A percentile compares a stretch with the other conserved stretches of the same genome.
phyloP scores from a whole-genome alignment of 495 filamentous ascomycete species.

The Penicillium soppii region DNA sequence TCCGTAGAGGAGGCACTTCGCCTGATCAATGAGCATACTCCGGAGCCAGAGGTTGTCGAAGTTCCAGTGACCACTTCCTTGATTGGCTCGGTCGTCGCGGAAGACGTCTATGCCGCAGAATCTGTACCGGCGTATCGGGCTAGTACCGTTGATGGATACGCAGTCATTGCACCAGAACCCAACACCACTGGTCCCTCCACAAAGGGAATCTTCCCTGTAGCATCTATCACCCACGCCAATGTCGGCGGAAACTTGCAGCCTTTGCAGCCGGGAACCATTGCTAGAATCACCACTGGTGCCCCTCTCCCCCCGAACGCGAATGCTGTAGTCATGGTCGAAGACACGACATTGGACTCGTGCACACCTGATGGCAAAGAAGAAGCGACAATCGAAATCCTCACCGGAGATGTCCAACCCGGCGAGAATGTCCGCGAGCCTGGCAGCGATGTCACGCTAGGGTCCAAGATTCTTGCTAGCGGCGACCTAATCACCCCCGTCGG shows the following conservation, averaged over 20 bases:
- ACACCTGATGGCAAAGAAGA: constrained; percentile 85
- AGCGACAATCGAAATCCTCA: constrained; percentile 79
- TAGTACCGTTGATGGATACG: constrained; percentile 97
- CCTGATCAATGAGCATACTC: constrained; percentile 69
- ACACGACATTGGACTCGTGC: constrained; percentile 69
- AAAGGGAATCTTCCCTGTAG: constrained; percentile 81
- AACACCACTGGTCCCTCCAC: constrained; percentile 55
- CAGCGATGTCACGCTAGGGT: constrained; percentile 73
- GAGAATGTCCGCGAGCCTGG: constrained; percentile 93
- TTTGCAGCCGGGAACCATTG: constrained; percentile 71
- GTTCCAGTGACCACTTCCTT: constrained; percentile 59
- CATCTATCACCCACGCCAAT: constrained; percentile 80
- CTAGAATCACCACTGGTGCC: constrained; percentile 91
- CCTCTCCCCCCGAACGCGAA: constrained; percentile 86
- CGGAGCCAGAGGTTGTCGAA: constrained; percentile 52
- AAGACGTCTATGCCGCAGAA: constrained; percentile 76
- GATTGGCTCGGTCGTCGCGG: constrained; percentile 75
- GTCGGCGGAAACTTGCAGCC: constrained; percentile 56
- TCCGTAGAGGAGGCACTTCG: constrained; percentile 76
- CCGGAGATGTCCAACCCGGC: constrained; percentile 66
- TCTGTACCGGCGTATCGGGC: constrained; percentile 89
- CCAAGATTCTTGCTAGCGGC: constrained; percentile 69
- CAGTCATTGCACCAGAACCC: constrained; percentile 53
- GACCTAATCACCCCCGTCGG: constrained; percentile 79
- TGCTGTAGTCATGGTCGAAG: constrained; percentile 96